A percentile compares a stretch with the other conserved stretches of the same genome.
phyloP scores from a whole-genome alignment of 306 rosid genomes.

The Casuarina cunninghamiana region DNA sequence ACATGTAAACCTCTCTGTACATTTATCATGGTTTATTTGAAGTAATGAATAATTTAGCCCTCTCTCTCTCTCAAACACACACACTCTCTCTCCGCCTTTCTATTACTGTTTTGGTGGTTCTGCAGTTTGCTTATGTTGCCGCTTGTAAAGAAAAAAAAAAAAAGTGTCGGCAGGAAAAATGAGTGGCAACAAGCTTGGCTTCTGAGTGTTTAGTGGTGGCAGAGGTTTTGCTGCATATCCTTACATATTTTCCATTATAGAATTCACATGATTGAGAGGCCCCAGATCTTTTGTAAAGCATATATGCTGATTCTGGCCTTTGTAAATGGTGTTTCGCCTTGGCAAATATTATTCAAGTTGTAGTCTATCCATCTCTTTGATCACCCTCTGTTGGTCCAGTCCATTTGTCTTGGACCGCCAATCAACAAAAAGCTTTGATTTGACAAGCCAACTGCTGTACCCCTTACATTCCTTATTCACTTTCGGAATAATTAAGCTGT shows the following conservation, averaged over 20 bases:
- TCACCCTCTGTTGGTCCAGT: constrained; percentile 27
- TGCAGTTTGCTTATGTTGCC: constrained; percentile 13
- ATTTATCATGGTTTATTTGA: constrained; percentile 30
- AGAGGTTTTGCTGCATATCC: constrained; percentile 30
- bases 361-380: constrained; percentile 14
- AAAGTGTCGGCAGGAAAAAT: constrained; percentile 60
- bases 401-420: constrained; percentile 13
- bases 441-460: constrained; percentile 15
- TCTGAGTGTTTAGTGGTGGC: constrained; percentile 16
- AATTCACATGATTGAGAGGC: constrained; percentile 28
- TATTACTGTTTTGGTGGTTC: background rate
- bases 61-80: background rate
- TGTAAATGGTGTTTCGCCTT: constrained; percentile 20
- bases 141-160: constrained; percentile 1
- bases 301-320: constrained; percentile 26
- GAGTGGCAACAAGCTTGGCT: constrained; percentile 19
- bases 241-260: constrained; percentile 4
- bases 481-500: background rate
- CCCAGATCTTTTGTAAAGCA: constrained; percentile 31
- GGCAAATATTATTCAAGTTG: constrained; percentile 25
- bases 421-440: constrained; percentile 6
- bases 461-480: background rate
- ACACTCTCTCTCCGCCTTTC: background rate
- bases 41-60: constrained; percentile 31
- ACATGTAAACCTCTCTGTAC: constrained; percentile 32